Evolutionary conservation across 106 monocot genomes (phyloP).

Genomic region (Dendrobium huoshanense): DNA sequence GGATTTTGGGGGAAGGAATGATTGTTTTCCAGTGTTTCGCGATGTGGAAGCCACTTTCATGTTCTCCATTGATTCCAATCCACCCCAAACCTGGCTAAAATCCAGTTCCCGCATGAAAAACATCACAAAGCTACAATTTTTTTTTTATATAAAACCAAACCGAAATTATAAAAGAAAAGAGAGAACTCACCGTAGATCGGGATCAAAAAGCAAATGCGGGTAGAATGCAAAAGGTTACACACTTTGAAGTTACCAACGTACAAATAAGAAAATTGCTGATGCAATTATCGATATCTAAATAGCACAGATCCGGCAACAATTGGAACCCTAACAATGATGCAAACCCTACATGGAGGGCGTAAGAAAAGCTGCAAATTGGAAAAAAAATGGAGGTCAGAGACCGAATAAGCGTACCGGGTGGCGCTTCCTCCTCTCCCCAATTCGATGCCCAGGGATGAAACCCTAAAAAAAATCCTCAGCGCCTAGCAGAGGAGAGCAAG

Average conservation of each 20-base stretch:
- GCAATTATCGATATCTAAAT: neutral
- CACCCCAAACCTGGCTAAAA: constrained; percentile 3
- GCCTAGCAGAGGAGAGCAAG: too few relatives aligned
- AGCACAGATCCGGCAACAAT: neutral
- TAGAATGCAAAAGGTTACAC: neutral
- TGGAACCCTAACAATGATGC: too few relatives aligned
- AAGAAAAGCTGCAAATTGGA: neutral
- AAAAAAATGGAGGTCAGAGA: neutral
- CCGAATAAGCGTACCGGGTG: constrained; percentile 1
- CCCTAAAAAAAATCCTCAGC: neutral
- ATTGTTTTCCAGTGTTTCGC: constrained; percentile 49
- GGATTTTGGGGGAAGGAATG: constrained; percentile 59
- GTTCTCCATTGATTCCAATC: constrained; percentile 29
- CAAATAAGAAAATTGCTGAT: neutral
- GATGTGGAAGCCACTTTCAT: constrained; percentile 25
- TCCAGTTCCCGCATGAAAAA: neutral
- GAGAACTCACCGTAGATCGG: neutral
- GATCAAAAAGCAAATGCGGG: neutral
- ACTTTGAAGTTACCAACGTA: neutral
- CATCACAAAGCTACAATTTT: neutral
- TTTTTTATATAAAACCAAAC: neutral
- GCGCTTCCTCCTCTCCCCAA: neutral
- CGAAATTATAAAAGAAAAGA: neutral
- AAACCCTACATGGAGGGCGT: neutral
- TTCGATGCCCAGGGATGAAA: neutral